phyloP scores from a whole-genome alignment of 441 rosid species.

The Erysimum cheiri region DNA sequence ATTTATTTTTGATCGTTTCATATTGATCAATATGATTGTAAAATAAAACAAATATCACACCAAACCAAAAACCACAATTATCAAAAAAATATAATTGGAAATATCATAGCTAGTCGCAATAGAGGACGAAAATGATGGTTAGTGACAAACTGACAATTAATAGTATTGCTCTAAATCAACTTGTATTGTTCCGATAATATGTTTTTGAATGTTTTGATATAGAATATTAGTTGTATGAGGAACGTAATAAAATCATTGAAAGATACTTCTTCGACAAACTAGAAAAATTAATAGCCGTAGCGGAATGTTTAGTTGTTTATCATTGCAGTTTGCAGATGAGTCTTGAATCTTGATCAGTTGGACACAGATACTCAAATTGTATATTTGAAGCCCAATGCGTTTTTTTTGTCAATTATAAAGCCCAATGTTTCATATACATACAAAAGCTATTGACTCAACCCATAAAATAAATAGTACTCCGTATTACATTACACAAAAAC shows the following conservation, averaged over 20 bases:
- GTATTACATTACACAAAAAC: neutral
- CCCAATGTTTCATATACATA: neutral
- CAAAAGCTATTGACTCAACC: neutral
- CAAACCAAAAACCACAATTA: too few species aligned
- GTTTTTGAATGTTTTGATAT: neutral
- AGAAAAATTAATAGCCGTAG: neutral
- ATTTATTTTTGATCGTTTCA: neutral
- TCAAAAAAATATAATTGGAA: too few species aligned
- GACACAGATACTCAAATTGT: neutral
- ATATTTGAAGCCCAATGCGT: neutral
- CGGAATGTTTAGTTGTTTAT: neutral
- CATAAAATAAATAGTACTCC: neutral
- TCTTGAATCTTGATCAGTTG: neutral
- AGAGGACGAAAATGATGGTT: neutral
- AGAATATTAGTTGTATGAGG: neutral
- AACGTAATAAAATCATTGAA: neutral
- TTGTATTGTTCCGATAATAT: neutral
- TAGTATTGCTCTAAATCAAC: neutral
- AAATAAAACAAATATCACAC: too few species aligned
- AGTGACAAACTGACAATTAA: neutral
- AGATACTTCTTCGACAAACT: neutral
- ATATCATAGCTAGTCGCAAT: neutral
- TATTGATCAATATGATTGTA: neutral
- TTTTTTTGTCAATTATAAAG: neutral
- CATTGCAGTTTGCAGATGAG: neutral